Conservation (phyloP, 1,284 basidiomycete genomes). For the Microbotryomycetes sp. region DNA sequence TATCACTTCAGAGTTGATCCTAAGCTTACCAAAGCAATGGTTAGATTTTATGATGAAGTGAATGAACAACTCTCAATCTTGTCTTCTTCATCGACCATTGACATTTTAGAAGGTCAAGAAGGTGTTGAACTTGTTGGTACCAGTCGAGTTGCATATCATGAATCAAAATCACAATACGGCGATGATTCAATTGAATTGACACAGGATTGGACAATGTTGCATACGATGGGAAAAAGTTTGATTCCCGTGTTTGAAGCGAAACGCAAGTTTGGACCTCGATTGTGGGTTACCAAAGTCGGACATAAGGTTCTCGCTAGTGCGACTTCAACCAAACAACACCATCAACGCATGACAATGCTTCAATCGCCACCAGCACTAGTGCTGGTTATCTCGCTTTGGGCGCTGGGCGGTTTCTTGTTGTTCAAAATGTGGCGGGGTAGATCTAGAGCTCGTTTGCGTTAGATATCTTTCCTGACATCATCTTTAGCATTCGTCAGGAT, state of each 20-base stretch:
- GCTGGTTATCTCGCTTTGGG: too few relatives aligned
- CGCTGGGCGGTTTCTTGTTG: too few relatives aligned
- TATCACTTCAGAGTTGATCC: slow-evolving; percentile 1
- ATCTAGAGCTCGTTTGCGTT: too few relatives aligned
- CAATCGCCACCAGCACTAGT: too few relatives aligned
- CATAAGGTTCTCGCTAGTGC: too few relatives aligned
- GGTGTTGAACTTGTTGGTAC: not conserved
- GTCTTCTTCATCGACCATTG: not conserved
- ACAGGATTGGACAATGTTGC: not conserved
- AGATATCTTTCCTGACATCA: too few relatives aligned
- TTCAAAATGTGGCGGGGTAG: too few relatives aligned
- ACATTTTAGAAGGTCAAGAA: not conserved
- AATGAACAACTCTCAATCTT: not conserved
- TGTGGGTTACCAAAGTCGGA: not conserved
- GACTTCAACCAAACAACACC: too few relatives aligned
- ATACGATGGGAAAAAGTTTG: not conserved
- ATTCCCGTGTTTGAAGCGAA: not conserved
- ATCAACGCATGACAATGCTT: too few relatives aligned
- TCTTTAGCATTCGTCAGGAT: too few relatives aligned
- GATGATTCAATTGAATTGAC: not conserved
- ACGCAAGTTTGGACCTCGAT: not conserved
- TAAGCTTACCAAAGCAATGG: not conserved
- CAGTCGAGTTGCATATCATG: not conserved
- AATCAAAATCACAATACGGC: not conserved
- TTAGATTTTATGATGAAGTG: not conserved